Evolutionary conservation across 768 basidiomycete genomes (phyloP), one percentile per base, ranked within the genome.

Genomic region (Lentinula edodes): DNA sequence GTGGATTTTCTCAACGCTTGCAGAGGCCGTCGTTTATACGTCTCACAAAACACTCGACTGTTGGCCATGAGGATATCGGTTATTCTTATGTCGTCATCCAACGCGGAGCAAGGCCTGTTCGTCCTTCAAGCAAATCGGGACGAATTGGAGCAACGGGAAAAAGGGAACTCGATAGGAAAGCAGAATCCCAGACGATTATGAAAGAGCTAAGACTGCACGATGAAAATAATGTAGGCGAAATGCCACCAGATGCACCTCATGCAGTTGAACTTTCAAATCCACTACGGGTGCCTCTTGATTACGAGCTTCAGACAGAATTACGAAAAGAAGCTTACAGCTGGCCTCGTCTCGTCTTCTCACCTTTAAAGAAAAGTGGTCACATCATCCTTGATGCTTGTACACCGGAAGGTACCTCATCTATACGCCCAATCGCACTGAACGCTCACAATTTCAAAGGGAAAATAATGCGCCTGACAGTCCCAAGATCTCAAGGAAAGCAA

Each of bases 401-500:
- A 12, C 69, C 84, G 1, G 83, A 91, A 78, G 95, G 95, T 91
- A 61, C 62, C 78, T 69, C n/a, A 20, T 35, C 52, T 42, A 23
- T 20, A 50, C 9, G 8, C 1, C 32, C 28, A 4, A 28, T 6
- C 43, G 36, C 6, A 28, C 12, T 41, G 16, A 34, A 43, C 28
- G 28, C 16, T 20, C 9, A 36, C 42, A 18, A 63, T 52, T n/a
- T 15, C 56, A n/a, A 67, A 97, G 96, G 91, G 36, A 88, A 91
- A 74, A 89, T 98, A 52, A 90, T 95, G 83, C 87, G 96, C 5
- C 76, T 95, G 73, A 96, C 90, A 5, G 87, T 96, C 42, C 91
- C 96, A 0, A 94, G 86, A 66, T 95, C 93, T 2, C 95, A 95
- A 75, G 95, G 95, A n/a, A 95, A 93, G 72, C 95, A 98, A 67